Base-by-base conservation (phyloP, 768 basidiomycete genomes). In the Hysterangium stoloniferum region DNA sequence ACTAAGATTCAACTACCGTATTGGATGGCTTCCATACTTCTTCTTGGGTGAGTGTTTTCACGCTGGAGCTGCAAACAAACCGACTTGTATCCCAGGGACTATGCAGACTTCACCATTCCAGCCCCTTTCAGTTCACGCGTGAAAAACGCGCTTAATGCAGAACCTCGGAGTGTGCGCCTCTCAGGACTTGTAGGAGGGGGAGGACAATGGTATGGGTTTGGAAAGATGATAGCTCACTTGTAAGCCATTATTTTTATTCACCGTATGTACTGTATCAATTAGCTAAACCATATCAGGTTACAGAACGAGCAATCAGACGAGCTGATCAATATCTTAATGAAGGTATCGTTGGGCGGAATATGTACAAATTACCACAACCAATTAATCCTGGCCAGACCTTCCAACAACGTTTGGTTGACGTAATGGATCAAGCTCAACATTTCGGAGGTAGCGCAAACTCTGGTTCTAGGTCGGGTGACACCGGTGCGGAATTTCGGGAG, bases 151-250 rank as follows among this genome's bases (percentile, higher is more conserved):
- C 73, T 97, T 46, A 89, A 84, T 59, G 93, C 94, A 17, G 92
- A 95, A 48, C 75, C 94, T 8, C 77, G 79, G 19, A 89, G 86
- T 57, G 93, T 97, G 47, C 82, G 79, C 54, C 73, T 97, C 5
- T 79, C 87, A 8, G 76, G 75, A 37, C 78, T 94, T 6, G 90
- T 95, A 7, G 94, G 93, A 6, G 82, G 84, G 9, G 88, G 88
- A 2, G 88, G 90, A 2, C 67, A 81, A 58, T 97, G 94, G 93
- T 97, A 96, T 64, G 85, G 84, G 3, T 93, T 93, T 64, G 93
- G 93, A 12, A 83, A 83, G 63, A 79, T 81, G 56, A 80, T 95
- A 53, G 85, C 84, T 71, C 82, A 84, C 48, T 79, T 95, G 91
- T 90, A 60, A 59, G 76, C 61, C 59, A 58, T 6, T 5, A n/a